Evolutionary conservation across 2,329 filamentous ascomycete species (phyloP).

Genomic region (Xylariales sp.): DNA sequence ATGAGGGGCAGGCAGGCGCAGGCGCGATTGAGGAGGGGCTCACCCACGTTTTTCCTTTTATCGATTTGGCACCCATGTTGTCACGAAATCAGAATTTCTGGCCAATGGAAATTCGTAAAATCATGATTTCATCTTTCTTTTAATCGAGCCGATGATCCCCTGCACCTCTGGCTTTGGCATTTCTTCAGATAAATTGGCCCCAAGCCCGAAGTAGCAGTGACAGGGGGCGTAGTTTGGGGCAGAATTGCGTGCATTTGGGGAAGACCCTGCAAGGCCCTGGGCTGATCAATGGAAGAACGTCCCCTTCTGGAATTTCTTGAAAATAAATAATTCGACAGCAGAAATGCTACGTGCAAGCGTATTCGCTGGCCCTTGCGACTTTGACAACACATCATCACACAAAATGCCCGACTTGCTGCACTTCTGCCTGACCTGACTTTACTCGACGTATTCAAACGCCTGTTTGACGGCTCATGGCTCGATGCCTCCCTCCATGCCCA

Average conservation of each 20-base stretch:
- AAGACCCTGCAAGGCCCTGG: neutral
- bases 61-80: neutral
- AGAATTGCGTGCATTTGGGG: neutral
- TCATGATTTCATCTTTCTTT: too few species aligned
- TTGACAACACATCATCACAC: constrained; percentile 50
- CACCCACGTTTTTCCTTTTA: neutral
- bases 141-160: constrained; percentile 10
- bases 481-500: constrained; percentile 1
- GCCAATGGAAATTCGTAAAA: constrained; percentile 30
- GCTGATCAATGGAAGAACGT: neutral
- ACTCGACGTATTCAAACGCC: constrained; percentile 19
- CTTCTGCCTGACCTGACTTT: constrained; percentile 40
- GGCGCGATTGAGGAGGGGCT: neutral
- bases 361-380: constrained; percentile 20
- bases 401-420: constrained; percentile 40
- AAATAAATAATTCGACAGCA: constrained; percentile 1
- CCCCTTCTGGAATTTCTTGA: neutral
- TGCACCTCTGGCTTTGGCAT: constrained; percentile 1
- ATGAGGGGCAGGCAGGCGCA: neutral
- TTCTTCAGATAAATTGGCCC: constrained; percentile 4
- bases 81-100: constrained; percentile 16
- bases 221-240: neutral
- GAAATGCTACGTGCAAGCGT: constrained; percentile 10
- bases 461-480: constrained; percentile 11
- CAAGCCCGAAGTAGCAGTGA: constrained; percentile 9